Evolutionary conservation across 352 stramenopile species (phyloP), one percentile per base, ranked within the genome.

Genomic region (Globisporangium canariense): DNA sequence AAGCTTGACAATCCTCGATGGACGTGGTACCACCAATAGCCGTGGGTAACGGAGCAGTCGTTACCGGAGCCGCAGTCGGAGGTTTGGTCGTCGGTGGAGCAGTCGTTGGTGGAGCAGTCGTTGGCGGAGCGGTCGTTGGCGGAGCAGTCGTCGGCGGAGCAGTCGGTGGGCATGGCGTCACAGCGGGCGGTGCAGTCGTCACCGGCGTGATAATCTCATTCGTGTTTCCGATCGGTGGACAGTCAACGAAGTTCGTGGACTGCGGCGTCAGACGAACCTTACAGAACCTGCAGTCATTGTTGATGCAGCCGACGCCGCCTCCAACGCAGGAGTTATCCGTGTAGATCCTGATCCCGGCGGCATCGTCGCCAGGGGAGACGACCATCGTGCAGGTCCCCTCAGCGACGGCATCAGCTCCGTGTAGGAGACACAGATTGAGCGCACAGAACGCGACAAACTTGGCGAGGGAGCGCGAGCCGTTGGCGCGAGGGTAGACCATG

Each of bases 271-370:
- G 11, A 16, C 18, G 38, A 3, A 66, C 55, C 62, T 78, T 76
- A 40, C 75, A 82, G 61, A 77, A 83, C 10, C 73, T 70, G 38
- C 75, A 83, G 0, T 69, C 62, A 9, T 49, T 61, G 49, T 74
- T 74, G 60, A 72, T 70, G 28, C 73, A 83, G 6, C 75, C 75
- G 22, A 75, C 14, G 6, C 70, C 75, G 2, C 75, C 75, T 16
- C 2, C 28, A 0, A 34, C 47, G 18, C 73, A 80, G 6, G 54
- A 58, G 1, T 56, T 45, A 51, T 82, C 75, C 3, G 50, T 50
- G 11, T 65, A 60, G 52, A 79, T 75, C 41, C 66, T 57, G 49
- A 79, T 69, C 4, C 74, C 74, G 16, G 65, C 64, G 14, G 68
- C 70, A 1, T 53, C 54, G 36, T 63, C 68, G 5, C 73, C 69